These are phyloP conservation scores for Aspergillus sclerotiicarbonarius DNA, from an alignment of 495 filamentous ascomycete species.

Conservation along the genomic window DNA sequence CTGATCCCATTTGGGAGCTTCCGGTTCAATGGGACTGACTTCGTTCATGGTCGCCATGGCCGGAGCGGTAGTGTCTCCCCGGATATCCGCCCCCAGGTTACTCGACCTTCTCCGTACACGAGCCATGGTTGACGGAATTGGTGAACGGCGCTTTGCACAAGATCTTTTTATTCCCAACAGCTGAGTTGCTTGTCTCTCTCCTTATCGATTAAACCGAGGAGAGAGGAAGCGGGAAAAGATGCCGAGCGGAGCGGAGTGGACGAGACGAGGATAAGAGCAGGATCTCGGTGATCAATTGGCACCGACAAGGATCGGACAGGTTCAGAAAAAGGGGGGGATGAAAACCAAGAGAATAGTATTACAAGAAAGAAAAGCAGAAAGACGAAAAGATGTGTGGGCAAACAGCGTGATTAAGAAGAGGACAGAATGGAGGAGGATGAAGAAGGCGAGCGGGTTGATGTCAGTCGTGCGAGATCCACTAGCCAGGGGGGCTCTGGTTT, in stretches of 20 bases:
- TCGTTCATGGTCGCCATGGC: constrained; percentile 54
- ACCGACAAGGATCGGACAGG: not conserved
- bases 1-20: constrained; percentile 37
- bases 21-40: constrained; percentile 43
- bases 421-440: not conserved
- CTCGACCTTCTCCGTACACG: constrained; percentile 48
- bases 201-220: not conserved
- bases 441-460: not conserved
- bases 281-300: not conserved
- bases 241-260: not conserved
- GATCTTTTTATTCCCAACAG: not conserved
- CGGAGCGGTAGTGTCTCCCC: constrained; percentile 51
- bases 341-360: not conserved
- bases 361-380: not conserved
- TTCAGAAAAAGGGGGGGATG: not conserved
- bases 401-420: not conserved
- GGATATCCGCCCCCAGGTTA: constrained; percentile 49
- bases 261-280: not conserved
- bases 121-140: constrained; percentile 28
- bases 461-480: constrained; percentile 1
- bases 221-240: not conserved
- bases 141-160: not conserved
- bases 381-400: not conserved
- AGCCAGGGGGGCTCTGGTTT: not conserved
- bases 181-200: not conserved